phyloP scores from a whole-genome alignment of 305 asterid species.

The Andrographis paniculata region DNA sequence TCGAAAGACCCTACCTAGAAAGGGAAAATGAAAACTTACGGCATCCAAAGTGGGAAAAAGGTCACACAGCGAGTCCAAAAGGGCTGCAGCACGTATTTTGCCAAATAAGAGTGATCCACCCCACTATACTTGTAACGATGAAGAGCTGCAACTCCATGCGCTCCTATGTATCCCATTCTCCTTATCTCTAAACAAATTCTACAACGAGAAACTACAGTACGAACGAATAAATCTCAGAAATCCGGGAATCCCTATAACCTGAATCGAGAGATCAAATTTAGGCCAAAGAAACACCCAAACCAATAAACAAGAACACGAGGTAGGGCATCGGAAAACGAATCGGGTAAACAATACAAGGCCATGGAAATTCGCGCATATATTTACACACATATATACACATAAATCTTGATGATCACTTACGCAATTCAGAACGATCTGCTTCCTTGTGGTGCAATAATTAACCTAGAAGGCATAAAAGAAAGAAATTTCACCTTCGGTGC shows the following conservation, averaged over 20 bases:
- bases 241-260: slow-evolving; percentile 8
- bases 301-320: neutral
- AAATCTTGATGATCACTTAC: too few species aligned
- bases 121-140: slow-evolving; percentile 87
- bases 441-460: too few species aligned
- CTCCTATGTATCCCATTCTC: slow-evolving; percentile 78
- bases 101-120: slow-evolving; percentile 65
- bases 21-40: slow-evolving; percentile 40
- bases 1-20: neutral
- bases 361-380: too few species aligned
- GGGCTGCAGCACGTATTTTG: slow-evolving; percentile 88
- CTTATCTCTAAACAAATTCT: neutral
- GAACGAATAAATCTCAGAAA: slow-evolving; percentile 3
- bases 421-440: too few species aligned
- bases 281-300: neutral
- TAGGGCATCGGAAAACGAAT: slow-evolving; percentile 9
- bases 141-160: slow-evolving; percentile 68
- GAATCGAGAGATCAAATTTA: slow-evolving; percentile 9
- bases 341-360: neutral
- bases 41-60: slow-evolving; percentile 97
- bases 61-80: slow-evolving; percentile 78
- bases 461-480: too few species aligned
- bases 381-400: too few species aligned
- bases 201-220: neutral
- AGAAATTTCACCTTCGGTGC: neutral